These are phyloP conservation scores for Letharia columbiana DNA, from an alignment of 495 filamentous ascomycete species.

Conservation along the genomic window DNA sequence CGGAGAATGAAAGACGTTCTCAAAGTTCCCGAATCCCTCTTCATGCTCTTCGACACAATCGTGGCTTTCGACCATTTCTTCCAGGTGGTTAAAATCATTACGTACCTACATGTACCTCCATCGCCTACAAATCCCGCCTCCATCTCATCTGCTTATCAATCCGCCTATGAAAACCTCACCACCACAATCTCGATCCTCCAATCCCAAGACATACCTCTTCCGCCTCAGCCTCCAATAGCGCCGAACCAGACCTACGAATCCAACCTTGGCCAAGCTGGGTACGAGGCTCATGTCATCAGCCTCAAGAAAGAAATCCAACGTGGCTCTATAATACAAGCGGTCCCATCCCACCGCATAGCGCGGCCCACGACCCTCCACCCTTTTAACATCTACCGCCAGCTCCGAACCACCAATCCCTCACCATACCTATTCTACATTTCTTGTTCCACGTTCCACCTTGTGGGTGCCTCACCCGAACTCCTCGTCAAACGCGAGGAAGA, in stretches of 20 bases:
- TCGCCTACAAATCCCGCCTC: slow-evolving; percentile 42
- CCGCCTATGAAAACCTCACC: slow-evolving; percentile 53
- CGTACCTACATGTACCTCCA: slow-evolving; percentile 63
- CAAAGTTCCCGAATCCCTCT: slow-evolving; percentile 81
- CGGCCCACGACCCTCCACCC: slow-evolving; percentile 85
- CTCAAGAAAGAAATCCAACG: slow-evolving; percentile 81
- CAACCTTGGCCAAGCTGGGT: slow-evolving; percentile 83
- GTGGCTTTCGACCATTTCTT: slow-evolving; percentile 93
- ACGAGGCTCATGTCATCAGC: slow-evolving; percentile 71
- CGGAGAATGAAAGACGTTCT: slow-evolving; percentile 81
- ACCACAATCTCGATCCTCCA: slow-evolving; percentile 60
- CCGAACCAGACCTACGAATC: slow-evolving; percentile 73
- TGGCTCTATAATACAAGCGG: slow-evolving; percentile 95
- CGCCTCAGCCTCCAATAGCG: slow-evolving; percentile 62
- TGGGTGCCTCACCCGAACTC: slow-evolving; percentile 88
- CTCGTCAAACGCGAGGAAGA: slow-evolving; percentile 72
- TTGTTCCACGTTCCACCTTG: slow-evolving; percentile 81
- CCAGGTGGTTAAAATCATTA: slow-evolving; percentile 84
- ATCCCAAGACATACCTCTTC: slow-evolving; percentile 65
- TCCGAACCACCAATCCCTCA: slow-evolving; percentile 90
- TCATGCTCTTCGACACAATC: slow-evolving; percentile 97
- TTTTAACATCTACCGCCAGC: slow-evolving; percentile 96
- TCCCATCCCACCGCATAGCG: slow-evolving; percentile 87
- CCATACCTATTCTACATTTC: slow-evolving; percentile 96
- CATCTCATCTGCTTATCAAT: slow-evolving; percentile 53